These are phyloP conservation scores for Verruconis gallopava DNA, from an alignment of 2,329 filamentous ascomycete genomes.

Conservation along the genomic window DNA sequence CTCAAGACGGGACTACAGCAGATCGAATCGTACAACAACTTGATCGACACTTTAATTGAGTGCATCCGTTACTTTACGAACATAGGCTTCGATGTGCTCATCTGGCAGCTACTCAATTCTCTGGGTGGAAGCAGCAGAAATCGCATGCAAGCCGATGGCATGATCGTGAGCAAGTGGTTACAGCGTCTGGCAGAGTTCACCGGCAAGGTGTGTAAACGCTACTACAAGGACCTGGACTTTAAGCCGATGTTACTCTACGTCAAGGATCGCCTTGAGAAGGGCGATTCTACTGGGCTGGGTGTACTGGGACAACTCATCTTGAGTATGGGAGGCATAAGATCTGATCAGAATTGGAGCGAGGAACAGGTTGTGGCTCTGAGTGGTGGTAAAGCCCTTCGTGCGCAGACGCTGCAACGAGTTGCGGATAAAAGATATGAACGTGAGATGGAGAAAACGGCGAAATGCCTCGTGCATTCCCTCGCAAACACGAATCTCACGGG, in stretches of 20 bases:
- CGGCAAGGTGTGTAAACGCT: constrained; percentile 78
- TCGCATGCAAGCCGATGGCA: constrained; percentile 49
- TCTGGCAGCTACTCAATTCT: constrained; percentile 77
- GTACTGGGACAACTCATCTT: constrained; percentile 82
- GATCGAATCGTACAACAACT: constrained; percentile 86
- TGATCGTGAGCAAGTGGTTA: constrained; percentile 83
- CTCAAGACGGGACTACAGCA: constrained; percentile 82
- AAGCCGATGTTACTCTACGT: constrained; percentile 83
- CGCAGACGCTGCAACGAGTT: constrained; percentile 66
- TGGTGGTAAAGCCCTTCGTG: constrained; percentile 66
- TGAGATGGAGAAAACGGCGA: constrained; percentile 59
- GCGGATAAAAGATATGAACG: constrained; percentile 72
- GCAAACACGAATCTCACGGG: constrained; percentile 66
- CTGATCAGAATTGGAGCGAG: constrained; percentile 79
- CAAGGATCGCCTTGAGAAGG: constrained; percentile 63
- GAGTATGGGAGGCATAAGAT: constrained; percentile 86
- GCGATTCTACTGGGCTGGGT: constrained; percentile 82
- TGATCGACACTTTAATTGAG: constrained; percentile 89
- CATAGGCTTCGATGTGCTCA: constrained; percentile 82
- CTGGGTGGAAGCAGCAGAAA: constrained; percentile 45
- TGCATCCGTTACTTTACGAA: constrained; percentile 90
- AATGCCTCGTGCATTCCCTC: constrained; percentile 68
- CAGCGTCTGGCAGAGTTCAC: constrained; percentile 83
- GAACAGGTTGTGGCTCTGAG: constrained; percentile 77
- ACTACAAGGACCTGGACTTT: constrained; percentile 62